Evolutionary conservation across 1,284 basidiomycete species (phyloP), one percentile per base, ranked within the genome.

Genomic region (Ceratobasidium sp.): DNA sequence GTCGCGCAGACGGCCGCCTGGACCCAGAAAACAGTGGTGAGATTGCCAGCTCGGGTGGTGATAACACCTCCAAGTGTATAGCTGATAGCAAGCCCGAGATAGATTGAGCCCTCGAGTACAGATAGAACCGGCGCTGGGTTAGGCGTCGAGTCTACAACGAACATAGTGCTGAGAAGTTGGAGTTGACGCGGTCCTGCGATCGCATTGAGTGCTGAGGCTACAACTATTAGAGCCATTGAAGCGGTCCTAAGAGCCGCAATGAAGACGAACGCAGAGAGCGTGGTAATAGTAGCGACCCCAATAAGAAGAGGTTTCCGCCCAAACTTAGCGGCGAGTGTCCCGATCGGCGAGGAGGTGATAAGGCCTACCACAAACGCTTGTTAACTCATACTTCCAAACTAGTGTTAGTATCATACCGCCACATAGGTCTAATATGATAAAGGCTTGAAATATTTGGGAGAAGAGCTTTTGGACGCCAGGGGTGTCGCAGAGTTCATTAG

Each of bases 271-370:
- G 70, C 40, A 3, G 70, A 44, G 42, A 74, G 7, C 1, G 23
- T 40, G 6, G 42, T 13, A 26, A 74, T 12, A 48, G 44, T 17
- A 17, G 59, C 28, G 23, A 64, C 44, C 12, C 28, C 23, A 28
- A 64, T 64, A 10, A 74, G 57, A 20, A 74, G 42, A 2, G 70
- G 70, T 52, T 74, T 74, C 3, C 59, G 57, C 15, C 70, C 70
- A 28, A 48, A 74, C 44, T 74, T 74, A 15, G 70, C 70, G 46
- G 70, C 57, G 48, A 74, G 70, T 46, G 59, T 74, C 10, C 70
- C 57, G n/a, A 64, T 42, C 7, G 70, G 70, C 10, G 70, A 64
- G 2, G 70, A 74, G 7, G 59, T 74, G 44, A 74, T 52, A 7
- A 74, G 46, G 13, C 50, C 70, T 74, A n/a, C 4, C 48, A 28